Evolutionary conservation across 2,329 filamentous ascomycete species (phyloP).

Genomic region (Neonectria sp.): DNA sequence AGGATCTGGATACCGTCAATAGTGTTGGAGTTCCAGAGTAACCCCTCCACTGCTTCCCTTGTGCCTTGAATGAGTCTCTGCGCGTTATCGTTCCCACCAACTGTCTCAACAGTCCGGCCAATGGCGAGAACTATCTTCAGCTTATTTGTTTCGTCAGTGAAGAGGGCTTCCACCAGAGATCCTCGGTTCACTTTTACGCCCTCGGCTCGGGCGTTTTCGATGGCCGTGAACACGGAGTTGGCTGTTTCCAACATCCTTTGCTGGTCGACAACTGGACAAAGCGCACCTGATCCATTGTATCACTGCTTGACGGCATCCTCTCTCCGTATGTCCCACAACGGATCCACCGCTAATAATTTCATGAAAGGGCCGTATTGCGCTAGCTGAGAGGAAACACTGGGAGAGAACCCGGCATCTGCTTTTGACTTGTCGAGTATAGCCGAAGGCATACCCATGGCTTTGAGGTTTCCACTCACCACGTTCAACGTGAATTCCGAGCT

Average conservation of each 20-base stretch:
- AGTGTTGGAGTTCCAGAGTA: constrained; percentile 14
- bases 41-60: constrained; percentile 14
- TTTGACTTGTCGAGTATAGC: constrained; percentile 20
- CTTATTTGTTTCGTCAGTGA: constrained; percentile 23
- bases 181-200: not conserved
- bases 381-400: not conserved
- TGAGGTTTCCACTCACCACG: constrained; percentile 18
- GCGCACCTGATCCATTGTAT: constrained; percentile 7
- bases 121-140: constrained; percentile 20
- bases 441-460: constrained; percentile 21
- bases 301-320: constrained; percentile 22
- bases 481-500: constrained; percentile 25
- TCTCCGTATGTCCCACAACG: constrained; percentile 18
- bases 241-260: constrained; percentile 10
- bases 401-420: not conserved
- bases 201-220: not conserved
- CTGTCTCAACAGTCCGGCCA: constrained; percentile 15
- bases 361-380: constrained; percentile 15
- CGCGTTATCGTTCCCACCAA: constrained; percentile 10
- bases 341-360: constrained; percentile 19
- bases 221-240: not conserved
- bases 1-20: constrained; percentile 15
- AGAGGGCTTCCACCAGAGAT: constrained; percentile 6
- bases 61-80: constrained; percentile 17
- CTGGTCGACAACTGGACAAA: constrained; percentile 11